phyloP scores from a whole-genome alignment of 352 stramenopile genomes.

The Phytophthora foliorum region DNA sequence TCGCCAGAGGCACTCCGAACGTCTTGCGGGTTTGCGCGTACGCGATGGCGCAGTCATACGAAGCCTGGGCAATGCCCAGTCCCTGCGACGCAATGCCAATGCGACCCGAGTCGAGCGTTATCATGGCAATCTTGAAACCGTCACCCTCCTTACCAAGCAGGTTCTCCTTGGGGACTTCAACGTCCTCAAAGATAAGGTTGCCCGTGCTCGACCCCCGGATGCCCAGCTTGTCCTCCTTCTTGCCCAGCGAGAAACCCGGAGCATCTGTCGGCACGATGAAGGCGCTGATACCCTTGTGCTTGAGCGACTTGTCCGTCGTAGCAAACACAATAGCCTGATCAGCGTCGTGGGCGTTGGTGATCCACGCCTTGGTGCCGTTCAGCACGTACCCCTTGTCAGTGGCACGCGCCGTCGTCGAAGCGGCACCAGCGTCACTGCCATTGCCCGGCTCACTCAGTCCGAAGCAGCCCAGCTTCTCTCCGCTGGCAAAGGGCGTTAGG shows the following conservation, averaged over 20 bases:
- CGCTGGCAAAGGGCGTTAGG: constrained; percentile 91
- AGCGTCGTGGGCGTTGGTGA: constrained; percentile 96
- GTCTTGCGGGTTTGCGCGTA: constrained; percentile 96
- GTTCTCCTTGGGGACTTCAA: constrained; percentile 92
- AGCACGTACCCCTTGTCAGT: constrained; percentile 94
- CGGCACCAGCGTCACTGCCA: constrained; percentile 94
- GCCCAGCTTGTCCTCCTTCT: constrained; percentile 99
- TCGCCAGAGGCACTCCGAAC: constrained; percentile 94
- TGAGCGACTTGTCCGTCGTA: constrained; percentile 96
- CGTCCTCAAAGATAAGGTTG: constrained; percentile 97
- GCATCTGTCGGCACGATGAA: constrained; percentile 95
- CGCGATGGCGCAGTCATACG: constrained; percentile 96
- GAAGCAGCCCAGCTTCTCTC: constrained; percentile 96
- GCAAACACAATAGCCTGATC: constrained; percentile 96
- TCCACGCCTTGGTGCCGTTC: constrained; percentile 98
- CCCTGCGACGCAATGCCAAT: constrained; percentile 97
- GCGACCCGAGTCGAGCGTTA: constrained; percentile 94
- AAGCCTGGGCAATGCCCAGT: constrained; percentile 96
- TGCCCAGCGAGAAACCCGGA: constrained; percentile 95
- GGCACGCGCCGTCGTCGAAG: constrained; percentile 91
- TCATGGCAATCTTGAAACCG: constrained; percentile 93
- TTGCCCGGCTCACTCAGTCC: constrained; percentile 95
- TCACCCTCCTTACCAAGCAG: constrained; percentile 87
- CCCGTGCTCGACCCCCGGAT: constrained; percentile 97
- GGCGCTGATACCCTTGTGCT: constrained; percentile 97